phyloP scores from a whole-genome alignment of 202 grass and related monocot species.

The Bolboschoenoplectus hybrid region DNA sequence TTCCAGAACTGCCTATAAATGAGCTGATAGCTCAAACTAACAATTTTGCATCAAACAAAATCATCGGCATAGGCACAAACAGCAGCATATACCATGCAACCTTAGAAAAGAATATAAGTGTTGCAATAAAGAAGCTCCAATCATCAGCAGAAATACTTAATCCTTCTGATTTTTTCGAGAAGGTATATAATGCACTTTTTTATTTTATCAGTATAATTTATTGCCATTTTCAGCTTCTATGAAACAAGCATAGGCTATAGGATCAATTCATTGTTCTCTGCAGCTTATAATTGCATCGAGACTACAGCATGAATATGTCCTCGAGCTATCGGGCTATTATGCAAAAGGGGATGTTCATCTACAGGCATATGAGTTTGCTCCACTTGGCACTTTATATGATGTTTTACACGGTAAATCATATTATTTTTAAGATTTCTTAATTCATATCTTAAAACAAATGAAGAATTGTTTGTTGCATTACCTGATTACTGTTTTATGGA shows the following conservation, averaged over 20 bases:
- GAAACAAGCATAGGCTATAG: neutral
- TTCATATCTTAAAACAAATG: neutral
- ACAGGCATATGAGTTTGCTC: constrained; percentile 60
- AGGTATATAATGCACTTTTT: constrained; percentile 19
- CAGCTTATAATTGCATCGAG: constrained; percentile 58
- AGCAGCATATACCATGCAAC: no score
- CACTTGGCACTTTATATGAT: constrained; percentile 73
- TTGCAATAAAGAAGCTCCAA: no score
- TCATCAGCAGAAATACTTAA: no score
- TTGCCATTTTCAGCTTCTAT: neutral
- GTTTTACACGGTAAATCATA: constrained; percentile 44
- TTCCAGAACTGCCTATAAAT: constrained; percentile 56
- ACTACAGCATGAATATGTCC: constrained; percentile 59
- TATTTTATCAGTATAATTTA: neutral
- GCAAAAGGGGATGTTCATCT: constrained; percentile 50
- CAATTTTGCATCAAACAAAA: constrained; percentile 48
- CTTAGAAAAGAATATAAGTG: no score
- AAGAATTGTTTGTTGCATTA: neutral
- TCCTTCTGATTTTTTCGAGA: constrained; percentile 52
- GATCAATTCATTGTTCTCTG: neutral
- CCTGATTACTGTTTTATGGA: neutral
- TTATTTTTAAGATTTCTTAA: neutral
- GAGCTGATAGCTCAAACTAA: constrained; percentile 64
- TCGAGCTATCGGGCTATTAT: constrained; percentile 64
- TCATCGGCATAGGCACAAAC: constrained; percentile 34